Conservation (phyloP, 2,329 filamentous ascomycete species). For the Hypomyces perniciosus region DNA sequence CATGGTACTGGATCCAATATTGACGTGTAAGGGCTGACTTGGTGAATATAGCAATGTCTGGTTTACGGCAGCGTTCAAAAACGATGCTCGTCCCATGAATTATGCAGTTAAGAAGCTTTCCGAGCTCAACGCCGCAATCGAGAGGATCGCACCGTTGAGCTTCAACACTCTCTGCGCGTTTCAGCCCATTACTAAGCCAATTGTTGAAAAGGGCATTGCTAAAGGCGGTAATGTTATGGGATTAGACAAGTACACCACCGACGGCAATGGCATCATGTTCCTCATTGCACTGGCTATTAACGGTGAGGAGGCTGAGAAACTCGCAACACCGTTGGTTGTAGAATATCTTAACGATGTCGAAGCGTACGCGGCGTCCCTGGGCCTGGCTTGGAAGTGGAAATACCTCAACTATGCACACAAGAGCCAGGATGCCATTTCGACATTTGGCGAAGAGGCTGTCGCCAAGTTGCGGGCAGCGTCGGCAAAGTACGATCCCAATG, state of each 20-base stretch:
- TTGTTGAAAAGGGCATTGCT: conserved; percentile 23
- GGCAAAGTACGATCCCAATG: conserved; percentile 9
- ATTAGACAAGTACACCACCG: conserved; percentile 23
- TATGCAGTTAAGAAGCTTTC: conserved; percentile 28
- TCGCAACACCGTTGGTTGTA: conserved; percentile 31
- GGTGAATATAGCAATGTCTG: conserved; percentile 25
- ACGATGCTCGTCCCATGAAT: conserved; percentile 28
- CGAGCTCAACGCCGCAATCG: conserved; percentile 22
- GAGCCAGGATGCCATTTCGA: conserved; percentile 1
- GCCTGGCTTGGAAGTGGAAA: conserved; percentile 18
- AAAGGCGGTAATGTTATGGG: conserved; percentile 31
- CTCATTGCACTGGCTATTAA: conserved; percentile 25
- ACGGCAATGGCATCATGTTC: conserved; percentile 26
- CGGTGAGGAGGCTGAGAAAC: conserved; percentile 27
- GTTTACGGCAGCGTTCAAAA: conserved; percentile 32
- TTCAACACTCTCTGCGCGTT: conserved; percentile 28
- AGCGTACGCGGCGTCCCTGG: conserved; percentile 20
- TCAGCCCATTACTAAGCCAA: conserved; percentile 28
- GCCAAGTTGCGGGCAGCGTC: neutral
- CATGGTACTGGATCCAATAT: neutral
- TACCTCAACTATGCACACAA: conserved; percentile 8
- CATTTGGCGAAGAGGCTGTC: conserved; percentile 4
- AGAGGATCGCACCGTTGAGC: conserved; percentile 21
- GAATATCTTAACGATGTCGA: conserved; percentile 28
- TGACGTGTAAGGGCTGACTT: neutral